These are phyloP conservation scores for Rhodamnia rubescens DNA, from an alignment of 345 rosid species.

Conservation along the genomic window DNA sequence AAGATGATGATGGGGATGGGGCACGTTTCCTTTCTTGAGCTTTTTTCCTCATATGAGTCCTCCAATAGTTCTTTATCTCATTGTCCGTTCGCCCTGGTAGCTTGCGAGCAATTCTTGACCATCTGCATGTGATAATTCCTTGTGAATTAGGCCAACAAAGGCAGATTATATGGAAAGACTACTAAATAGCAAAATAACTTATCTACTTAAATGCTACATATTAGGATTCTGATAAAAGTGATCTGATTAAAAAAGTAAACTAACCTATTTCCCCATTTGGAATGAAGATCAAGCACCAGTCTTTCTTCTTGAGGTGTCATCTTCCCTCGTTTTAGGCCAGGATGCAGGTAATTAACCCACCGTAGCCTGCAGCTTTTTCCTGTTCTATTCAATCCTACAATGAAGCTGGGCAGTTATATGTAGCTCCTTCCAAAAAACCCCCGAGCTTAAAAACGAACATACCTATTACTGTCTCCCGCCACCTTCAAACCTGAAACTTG, in stretches of 20 bases:
- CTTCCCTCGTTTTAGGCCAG: conserved; percentile 95
- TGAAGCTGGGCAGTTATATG: conserved; percentile 41
- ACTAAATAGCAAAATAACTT: not conserved
- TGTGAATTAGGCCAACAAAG: not conserved
- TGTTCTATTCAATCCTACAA: conserved; percentile 95
- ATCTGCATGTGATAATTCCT: conserved; percentile 27
- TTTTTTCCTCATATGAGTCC: conserved; percentile 79
- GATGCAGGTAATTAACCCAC: conserved; percentile 97
- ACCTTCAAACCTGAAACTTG: conserved; percentile 99
- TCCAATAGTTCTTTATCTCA: conserved; percentile 96
- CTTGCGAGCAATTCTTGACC: conserved; percentile 93
- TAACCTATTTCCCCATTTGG: conserved; percentile 97
- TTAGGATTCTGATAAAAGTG: not conserved
- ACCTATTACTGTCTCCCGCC: conserved; percentile 98
- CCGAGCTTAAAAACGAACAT: conserved; percentile 32
- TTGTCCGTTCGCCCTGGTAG: conserved; percentile 95
- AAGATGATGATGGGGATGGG: conserved; percentile 29
- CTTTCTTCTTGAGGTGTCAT: conserved; percentile 89
- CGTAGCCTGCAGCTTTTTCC: conserved; percentile 99
- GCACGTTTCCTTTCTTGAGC: conserved; percentile 66
- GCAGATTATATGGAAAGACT: not conserved
- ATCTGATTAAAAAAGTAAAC: not conserved
- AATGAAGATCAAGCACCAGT: conserved; percentile 84
- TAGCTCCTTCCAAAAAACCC: conserved; percentile 36
- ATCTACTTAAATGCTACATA: not conserved